Evolutionary conservation across 1,284 basidiomycete species (phyloP), one percentile per base, ranked within the genome.

Genomic region (Microbotryum scabiosae): DNA sequence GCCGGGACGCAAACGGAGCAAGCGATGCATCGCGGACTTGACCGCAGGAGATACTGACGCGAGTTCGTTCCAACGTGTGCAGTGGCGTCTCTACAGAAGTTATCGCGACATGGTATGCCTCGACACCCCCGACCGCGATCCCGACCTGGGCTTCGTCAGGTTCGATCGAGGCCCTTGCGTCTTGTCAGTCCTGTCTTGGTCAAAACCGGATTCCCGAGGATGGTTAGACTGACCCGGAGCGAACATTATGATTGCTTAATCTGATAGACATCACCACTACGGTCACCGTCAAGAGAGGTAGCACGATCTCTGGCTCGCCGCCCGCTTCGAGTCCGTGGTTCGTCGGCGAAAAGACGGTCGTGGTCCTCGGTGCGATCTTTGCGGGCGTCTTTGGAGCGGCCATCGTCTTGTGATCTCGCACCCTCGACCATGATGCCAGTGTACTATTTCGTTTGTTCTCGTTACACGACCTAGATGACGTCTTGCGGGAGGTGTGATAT

Each of bases 51-150:
- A 54, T 5, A 59, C 54, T 0, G 58, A 60, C 48, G 55, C 54
- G 14, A 20, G 20, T 14, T 8, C 12, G 3, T 16, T 23, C 12
- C 10, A 4, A 25, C 20, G 25, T 28, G 25, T 23, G 2, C 25
- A 52, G 51, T 52, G 51, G 51, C 23, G 26, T 18, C 14, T 14
- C 25, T 18, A 28, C 51, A 32, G n/a, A 25, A 5, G 53, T 26
- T 3, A 51, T 64, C 12, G 56, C 58, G 14, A 63, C 62, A 5
- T 64, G 65, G 65, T 48, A 30, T 30, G 65, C 65, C 10, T 62
- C 65, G 1, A 64, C 62, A 10, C 65, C 65, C 8, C 45, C 46
- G 8, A 60, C 59, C 2, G 59, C 60, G 6, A 58, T 53, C 28
- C 65, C 65, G 10, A 60, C 60, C 14, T 54, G 45, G 43, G 56